phyloP scores from a whole-genome alignment of 257 asterid species.

The Sherardia arvensis region DNA sequence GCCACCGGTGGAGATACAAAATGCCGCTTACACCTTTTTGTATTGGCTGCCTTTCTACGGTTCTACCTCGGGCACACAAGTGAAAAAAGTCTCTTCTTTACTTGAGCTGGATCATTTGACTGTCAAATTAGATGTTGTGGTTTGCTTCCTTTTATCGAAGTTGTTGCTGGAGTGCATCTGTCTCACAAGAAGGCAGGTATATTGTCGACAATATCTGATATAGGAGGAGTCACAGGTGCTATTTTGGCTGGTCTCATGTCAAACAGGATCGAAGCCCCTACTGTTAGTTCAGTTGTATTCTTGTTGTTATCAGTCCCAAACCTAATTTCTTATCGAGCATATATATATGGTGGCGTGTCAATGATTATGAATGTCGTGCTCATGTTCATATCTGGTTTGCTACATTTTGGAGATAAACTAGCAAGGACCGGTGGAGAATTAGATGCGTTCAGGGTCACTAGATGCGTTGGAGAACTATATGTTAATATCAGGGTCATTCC shows the following conservation, averaged over 20 bases:
- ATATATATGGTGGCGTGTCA: slow-evolving; percentile 72
- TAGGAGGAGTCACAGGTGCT: slow-evolving; percentile 90
- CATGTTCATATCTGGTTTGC: slow-evolving; percentile 69
- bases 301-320: slow-evolving; percentile 63
- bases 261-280: slow-evolving; percentile 75
- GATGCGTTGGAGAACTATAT: no score
- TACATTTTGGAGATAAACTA: no score
- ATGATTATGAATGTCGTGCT: slow-evolving; percentile 41
- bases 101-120: neutral
- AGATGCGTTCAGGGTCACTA: no score
- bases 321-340: slow-evolving; percentile 55
- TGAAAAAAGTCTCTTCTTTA: slow-evolving; percentile 12
- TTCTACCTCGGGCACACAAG: slow-evolving; percentile 90
- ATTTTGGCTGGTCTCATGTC: slow-evolving; percentile 74
- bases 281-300: slow-evolving; percentile 54
- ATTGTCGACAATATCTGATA: slow-evolving; percentile 74
- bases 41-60: slow-evolving; percentile 98
- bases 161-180: slow-evolving; percentile 69
- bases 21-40: slow-evolving; percentile 89
- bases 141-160: slow-evolving; percentile 28
- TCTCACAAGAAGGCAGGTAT: slow-evolving; percentile 79
- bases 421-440: no score
- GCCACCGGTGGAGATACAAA: no score
- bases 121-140: neutral
- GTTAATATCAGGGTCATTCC: no score